A percentile compares a stretch with the other conserved stretches of the same genome.
Conservation (phyloP, 177 flowering plant species). For the Vitis hybrid region DNA sequence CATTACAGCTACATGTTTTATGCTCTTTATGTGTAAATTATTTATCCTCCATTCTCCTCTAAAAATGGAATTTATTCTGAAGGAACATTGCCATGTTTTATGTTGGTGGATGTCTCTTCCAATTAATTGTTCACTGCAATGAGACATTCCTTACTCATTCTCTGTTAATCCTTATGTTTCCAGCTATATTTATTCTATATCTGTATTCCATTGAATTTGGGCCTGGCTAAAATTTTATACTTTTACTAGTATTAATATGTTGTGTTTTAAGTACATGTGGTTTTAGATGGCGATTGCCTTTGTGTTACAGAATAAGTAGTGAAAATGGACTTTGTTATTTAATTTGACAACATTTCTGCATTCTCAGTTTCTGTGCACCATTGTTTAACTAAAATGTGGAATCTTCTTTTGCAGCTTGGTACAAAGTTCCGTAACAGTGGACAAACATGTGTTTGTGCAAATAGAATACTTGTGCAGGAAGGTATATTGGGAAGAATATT, state of each 20-base stretch:
- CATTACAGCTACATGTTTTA: not conserved
- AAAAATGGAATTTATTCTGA: not conserved
- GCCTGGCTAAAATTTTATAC: not conserved
- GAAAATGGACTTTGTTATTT: not conserved
- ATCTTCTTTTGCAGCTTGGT: conserved; percentile 64
- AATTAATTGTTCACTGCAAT: not conserved
- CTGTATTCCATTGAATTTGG: not conserved
- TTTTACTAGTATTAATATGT: not conserved
- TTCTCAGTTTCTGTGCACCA: not conserved
- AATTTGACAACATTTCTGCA: not conserved
- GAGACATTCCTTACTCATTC: not conserved
- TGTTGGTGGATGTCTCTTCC: not conserved
- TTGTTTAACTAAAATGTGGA: not conserved
- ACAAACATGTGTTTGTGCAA: conserved; percentile 97
- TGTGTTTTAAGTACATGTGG: not conserved
- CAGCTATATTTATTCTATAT: not conserved
- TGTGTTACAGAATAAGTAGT: no score
- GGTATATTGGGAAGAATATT: conserved; percentile 41
- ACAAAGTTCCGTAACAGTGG: conserved; percentile 96
- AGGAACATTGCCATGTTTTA: not conserved
- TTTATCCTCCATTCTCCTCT: not conserved
- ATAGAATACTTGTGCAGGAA: conserved; percentile 94
- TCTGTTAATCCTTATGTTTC: not conserved
- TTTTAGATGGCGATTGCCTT: no score
- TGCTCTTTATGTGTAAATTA: not conserved